Percentiles rank a stretch among this genome's conserved stretches.
Evolutionary conservation across 768 basidiomycete genomes (phyloP).

Genomic region (Collybiopsis luxurians): DNA sequence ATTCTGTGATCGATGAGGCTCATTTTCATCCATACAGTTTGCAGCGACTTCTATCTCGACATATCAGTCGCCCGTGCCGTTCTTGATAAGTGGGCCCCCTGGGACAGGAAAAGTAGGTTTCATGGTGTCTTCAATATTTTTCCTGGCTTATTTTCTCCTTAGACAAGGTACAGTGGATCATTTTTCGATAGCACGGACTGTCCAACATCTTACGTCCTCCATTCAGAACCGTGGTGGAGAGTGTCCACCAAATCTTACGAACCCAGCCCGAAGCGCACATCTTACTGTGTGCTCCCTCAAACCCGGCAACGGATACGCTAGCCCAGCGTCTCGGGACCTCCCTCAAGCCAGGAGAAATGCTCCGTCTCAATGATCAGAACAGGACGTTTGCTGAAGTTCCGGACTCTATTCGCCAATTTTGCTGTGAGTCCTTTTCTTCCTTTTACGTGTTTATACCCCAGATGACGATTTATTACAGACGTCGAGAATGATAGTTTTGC

Average conservation of each 20-base stretch:
- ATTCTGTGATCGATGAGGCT: neutral
- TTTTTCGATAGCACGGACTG: neutral
- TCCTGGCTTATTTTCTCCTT: neutral
- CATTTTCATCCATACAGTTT: constrained; percentile 22
- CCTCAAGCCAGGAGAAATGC: constrained; percentile 40
- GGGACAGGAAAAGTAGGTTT: constrained; percentile 47
- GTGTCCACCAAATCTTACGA: constrained; percentile 48
- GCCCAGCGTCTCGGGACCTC: constrained; percentile 35
- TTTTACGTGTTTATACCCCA: neutral
- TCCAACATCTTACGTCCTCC: neutral
- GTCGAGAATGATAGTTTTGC: constrained; percentile 45
- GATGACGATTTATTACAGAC: constrained; percentile 22
- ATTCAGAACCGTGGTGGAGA: constrained; percentile 44
- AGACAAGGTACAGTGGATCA: neutral
- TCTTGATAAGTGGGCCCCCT: constrained; percentile 48
- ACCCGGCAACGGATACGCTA: constrained; percentile 50
- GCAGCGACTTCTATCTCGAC: constrained; percentile 42
- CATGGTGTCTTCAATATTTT: neutral
- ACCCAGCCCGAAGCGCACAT: constrained; percentile 44
- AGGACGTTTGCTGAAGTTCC: constrained; percentile 52
- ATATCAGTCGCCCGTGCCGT: constrained; percentile 43
- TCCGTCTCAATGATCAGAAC: constrained; percentile 46
- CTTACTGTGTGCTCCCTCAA: constrained; percentile 49
- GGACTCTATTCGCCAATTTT: constrained; percentile 40
- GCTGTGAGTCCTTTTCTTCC: constrained; percentile 39